phyloP scores from a whole-genome alignment of 805 yeast species.

The Yarrowia hollandica region DNA sequence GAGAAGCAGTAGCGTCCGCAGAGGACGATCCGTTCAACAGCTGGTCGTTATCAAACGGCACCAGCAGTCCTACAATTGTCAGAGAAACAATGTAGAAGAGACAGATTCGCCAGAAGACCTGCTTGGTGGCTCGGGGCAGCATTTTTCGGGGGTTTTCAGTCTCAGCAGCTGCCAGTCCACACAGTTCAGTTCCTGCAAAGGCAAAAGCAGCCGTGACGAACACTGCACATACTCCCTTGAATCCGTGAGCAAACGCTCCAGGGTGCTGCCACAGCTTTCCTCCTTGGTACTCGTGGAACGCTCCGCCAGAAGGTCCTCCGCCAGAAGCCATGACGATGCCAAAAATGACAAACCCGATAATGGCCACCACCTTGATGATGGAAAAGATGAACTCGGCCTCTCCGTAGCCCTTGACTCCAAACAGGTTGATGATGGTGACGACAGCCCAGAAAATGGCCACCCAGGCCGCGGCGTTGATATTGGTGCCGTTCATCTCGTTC shows the following conservation, averaged over 20 bases:
- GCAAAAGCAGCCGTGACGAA: slow-evolving; percentile 70
- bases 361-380: slow-evolving; percentile 55
- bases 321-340: slow-evolving; percentile 52
- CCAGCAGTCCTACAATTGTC: slow-evolving; percentile 60
- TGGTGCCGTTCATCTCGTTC: slow-evolving; percentile 52
- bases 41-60: slow-evolving; percentile 54
- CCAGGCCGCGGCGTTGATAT: slow-evolving; percentile 58
- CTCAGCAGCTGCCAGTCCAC: slow-evolving; percentile 11
- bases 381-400: slow-evolving; percentile 65
- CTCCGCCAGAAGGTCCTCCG: slow-evolving; percentile 58
- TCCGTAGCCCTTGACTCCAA: slow-evolving; percentile 61
- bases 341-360: slow-evolving; percentile 58
- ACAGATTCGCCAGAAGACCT: slow-evolving; percentile 24
- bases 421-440: slow-evolving; percentile 51
- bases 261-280: slow-evolving; percentile 54
- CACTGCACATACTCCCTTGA: slow-evolving; percentile 64
- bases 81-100: slow-evolving; percentile 55
- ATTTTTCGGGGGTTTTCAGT: slow-evolving; percentile 11
- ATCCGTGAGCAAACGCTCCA: slow-evolving; percentile 64
- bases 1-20: slow-evolving; percentile 65
- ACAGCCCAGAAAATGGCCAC: slow-evolving; percentile 55
- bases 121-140: slow-evolving; percentile 17
- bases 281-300: slow-evolving; percentile 46
- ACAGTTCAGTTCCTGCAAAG: slow-evolving; percentile 63
- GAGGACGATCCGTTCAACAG: slow-evolving; percentile 49